These are phyloP conservation scores for Pinus tabuliformis DNA, from an alignment of 75 land plant species.

Conservation along the genomic window DNA sequence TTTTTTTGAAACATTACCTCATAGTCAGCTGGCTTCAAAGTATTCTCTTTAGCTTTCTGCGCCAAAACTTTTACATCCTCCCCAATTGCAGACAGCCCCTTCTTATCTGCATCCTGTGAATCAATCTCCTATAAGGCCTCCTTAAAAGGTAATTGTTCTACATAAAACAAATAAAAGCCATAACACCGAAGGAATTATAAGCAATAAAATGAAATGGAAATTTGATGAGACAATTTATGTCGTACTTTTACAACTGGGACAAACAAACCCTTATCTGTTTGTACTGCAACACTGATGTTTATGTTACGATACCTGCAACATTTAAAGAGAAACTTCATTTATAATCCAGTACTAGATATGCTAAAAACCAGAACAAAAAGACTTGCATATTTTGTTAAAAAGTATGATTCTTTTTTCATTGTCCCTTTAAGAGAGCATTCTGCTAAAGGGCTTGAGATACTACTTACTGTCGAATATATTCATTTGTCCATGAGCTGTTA, in stretches of 20 bases:
- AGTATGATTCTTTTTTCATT: background rate
- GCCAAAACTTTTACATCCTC: slow-evolving; percentile 89
- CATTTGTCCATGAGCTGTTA: slow-evolving; percentile 97
- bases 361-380: slow-evolving; percentile 1
- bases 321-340: background rate
- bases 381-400: background rate
- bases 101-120: slow-evolving; percentile 96
- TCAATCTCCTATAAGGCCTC: background rate
- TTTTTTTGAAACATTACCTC: slow-evolving; percentile 47
- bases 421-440: background rate
- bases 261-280: slow-evolving; percentile 93
- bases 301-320: slow-evolving; percentile 79
- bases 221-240: background rate
- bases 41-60: slow-evolving; percentile 90
- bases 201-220: background rate
- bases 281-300: slow-evolving; percentile 96
- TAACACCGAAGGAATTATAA: background rate
- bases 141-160: background rate
- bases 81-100: slow-evolving; percentile 75
- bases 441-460: background rate
- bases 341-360: background rate
- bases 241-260: slow-evolving; percentile 93
- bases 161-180: background rate
- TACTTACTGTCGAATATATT: slow-evolving; percentile 95
- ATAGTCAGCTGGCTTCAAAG: slow-evolving; percentile 89